Evolutionary conservation across 805 yeast genomes (phyloP), one percentile per base, ranked within the genome.

Genomic region (Nakazawaea populi): DNA sequence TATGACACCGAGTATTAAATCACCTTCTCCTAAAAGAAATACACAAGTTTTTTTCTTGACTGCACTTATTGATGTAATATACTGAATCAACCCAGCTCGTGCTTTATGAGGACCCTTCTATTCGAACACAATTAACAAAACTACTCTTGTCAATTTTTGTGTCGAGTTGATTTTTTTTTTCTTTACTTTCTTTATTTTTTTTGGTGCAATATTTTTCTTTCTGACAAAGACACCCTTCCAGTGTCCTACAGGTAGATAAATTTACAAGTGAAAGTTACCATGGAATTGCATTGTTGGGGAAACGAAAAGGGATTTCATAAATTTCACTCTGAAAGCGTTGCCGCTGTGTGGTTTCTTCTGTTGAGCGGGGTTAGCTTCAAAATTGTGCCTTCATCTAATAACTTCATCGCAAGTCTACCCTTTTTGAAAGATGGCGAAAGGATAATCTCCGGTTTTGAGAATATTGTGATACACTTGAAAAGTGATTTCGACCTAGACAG

Each of bases 281-380:
- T 63, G 48, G 70, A 71, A 52, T 59, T 78, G 29, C 82, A 77
- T 58, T 75, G 77, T 4, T 82, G 86, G 87, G 87, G 87, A 1
- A 53, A 56, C 14, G 62, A 56, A 28, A 49, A 27, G 0, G 56
- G 60, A 39, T 58, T 76, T 1, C 76, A 83, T 0, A 58, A 72
- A 3, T 71, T 80, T 40, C 78, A 78, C 39, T 77, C 84, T 0
- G 81, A 79, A 47, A 74, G 78, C 8, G 51, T 77, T 11, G 85
- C 85, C 0, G 54, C 70, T 4, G 60, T 67, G 0, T 75, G 79
- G 76, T 65, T 75, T 39, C 59, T 76, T n/a, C 44, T 50, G 42
- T 56, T 56, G 46, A 62, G 47, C 56, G 67, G 52, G 31, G 55
- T 44, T 56, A 53, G 67, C 4, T 57, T 66, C 40, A 56, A 65